These are phyloP conservation scores for Saccharomycodes ludwigii DNA, from an alignment of 805 yeast genomes.

Conservation along the genomic window DNA sequence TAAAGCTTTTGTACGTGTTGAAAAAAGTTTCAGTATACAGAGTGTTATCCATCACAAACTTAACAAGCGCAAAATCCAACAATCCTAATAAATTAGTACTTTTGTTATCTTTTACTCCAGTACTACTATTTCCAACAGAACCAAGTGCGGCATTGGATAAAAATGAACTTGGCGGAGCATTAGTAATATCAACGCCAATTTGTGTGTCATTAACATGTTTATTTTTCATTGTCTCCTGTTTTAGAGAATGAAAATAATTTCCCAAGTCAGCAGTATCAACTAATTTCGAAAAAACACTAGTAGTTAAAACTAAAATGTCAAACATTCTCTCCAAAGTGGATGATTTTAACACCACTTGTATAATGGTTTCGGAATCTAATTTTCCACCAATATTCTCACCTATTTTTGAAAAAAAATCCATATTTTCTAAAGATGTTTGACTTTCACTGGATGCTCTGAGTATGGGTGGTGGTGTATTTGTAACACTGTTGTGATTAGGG, in stretches of 20 bases:
- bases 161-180: slow-evolving; percentile 2
- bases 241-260: slow-evolving; percentile 24
- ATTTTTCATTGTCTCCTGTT: slow-evolving; percentile 6
- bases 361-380: slow-evolving; percentile 23
- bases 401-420: slow-evolving; percentile 15
- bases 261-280: slow-evolving; percentile 33
- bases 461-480: slow-evolving; percentile 7
- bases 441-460: slow-evolving; percentile 10
- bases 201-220: background rate
- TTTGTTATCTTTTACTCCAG: background rate
- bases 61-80: slow-evolving; percentile 29
- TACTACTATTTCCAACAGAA: slow-evolving; percentile 2
- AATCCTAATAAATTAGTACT: slow-evolving; percentile 12
- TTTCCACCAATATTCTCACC: slow-evolving; percentile 17
- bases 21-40: slow-evolving; percentile 55
- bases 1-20: slow-evolving; percentile 55
- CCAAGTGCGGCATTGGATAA: slow-evolving; percentile 1
- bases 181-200: background rate
- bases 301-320: slow-evolving; percentile 68
- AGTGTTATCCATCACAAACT: slow-evolving; percentile 50
- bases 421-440: slow-evolving; percentile 16
- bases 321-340: slow-evolving; percentile 67
- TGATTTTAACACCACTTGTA: slow-evolving; percentile 44
- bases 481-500: no score
- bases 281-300: slow-evolving; percentile 38